A percentile compares a stretch with the other conserved stretches of the same genome.
Evolutionary conservation across 306 rosid species (phyloP).

Genomic region (Quercus aquifolioides): DNA sequence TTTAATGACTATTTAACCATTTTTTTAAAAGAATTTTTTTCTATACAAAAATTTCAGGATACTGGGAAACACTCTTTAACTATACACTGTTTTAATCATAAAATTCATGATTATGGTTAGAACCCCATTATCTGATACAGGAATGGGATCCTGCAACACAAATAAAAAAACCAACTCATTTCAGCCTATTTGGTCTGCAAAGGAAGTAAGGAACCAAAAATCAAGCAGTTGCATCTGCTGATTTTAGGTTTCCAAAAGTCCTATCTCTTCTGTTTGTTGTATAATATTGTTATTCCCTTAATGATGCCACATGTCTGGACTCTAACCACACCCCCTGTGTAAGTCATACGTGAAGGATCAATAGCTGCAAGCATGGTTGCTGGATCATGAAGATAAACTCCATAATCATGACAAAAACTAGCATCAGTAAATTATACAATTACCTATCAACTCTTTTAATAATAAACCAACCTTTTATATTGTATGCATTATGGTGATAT

Average conservation of each 20-base stretch:
- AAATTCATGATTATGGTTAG: background rate
- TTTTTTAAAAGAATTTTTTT: background rate
- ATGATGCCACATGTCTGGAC: too few relatives aligned
- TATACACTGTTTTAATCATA: background rate
- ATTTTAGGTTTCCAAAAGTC: too few relatives aligned
- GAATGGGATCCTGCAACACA: background rate
- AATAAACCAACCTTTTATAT: too few relatives aligned
- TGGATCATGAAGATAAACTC: conserved; percentile 95
- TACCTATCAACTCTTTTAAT: background rate
- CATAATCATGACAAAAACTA: conserved; percentile 34
- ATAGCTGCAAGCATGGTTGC: conserved; percentile 11
- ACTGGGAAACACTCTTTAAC: background rate
- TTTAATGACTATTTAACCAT: background rate
- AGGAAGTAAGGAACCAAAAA: background rate
- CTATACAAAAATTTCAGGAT: background rate
- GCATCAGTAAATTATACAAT: conserved; percentile 19
- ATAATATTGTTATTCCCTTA: too few relatives aligned
- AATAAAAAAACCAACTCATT: background rate
- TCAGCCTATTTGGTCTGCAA: background rate
- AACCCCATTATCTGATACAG: background rate
- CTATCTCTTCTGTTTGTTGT: too few relatives aligned
- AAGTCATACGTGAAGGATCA: too few relatives aligned
- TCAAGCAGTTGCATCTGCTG: too few relatives aligned
- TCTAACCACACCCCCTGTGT: too few relatives aligned
- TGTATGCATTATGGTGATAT: too few relatives aligned